Conservation (phyloP, 495 filamentous ascomycete species). For the Aspergillus sparsus region DNA sequence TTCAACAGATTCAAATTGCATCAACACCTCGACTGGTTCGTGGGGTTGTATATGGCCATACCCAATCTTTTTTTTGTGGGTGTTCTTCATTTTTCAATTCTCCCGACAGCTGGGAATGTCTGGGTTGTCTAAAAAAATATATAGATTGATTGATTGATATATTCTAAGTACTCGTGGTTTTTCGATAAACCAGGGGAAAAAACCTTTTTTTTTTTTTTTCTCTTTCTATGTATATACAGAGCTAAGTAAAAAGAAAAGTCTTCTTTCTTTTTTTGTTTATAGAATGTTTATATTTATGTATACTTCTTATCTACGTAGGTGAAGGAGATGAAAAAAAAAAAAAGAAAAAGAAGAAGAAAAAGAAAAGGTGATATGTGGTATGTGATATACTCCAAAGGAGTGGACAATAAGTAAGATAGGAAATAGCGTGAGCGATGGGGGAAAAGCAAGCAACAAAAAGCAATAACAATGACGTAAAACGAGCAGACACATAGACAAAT, state of each 20-base stretch:
- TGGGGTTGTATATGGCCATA: constrained; percentile 2
- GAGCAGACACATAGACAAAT: no score
- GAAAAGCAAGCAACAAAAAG: no score
- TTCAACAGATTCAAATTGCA: background rate
- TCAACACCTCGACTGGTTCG: constrained; percentile 7
- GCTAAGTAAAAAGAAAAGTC: no score
- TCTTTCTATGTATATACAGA: background rate
- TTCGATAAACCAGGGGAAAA: background rate
- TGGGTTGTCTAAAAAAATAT: constrained; percentile 6
- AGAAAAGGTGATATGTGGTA: background rate
- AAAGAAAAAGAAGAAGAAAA: background rate
- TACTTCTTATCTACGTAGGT: no score
- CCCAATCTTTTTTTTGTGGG: background rate
- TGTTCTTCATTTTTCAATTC: background rate
- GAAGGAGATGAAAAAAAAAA: background rate
- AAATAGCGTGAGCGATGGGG: no score
- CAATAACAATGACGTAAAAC: no score
- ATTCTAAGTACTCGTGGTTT: background rate
- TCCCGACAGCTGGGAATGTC: constrained; percentile 18
- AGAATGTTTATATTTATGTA: background rate
- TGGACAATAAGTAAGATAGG: no score
- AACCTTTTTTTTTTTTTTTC: background rate
- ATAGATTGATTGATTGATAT: constrained; percentile 3
- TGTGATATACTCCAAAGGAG: no score
- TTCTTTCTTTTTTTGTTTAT: background rate